A percentile compares a stretch with the other conserved stretches of the same genome.
These are phyloP conservation scores for Chlorella sp. DNA, from an alignment of 139 green algal genomes.

Conservation along the genomic window DNA sequence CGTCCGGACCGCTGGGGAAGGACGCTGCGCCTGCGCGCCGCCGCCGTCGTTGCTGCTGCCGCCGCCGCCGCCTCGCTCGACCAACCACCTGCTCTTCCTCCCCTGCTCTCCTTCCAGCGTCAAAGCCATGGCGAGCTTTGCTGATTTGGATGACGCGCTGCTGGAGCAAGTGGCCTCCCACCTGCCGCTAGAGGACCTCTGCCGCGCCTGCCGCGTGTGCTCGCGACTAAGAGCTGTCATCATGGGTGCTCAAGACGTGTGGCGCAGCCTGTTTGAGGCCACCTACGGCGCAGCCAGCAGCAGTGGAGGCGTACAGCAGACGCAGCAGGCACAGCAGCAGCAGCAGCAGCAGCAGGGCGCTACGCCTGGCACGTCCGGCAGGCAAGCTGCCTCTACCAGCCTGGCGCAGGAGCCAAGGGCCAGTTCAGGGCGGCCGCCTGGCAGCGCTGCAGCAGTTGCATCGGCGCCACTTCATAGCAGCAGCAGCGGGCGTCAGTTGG, in stretches of 20 bases:
- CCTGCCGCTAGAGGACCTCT: conserved; percentile 14
- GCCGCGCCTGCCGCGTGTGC: not conserved
- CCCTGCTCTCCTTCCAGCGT: too few relatives aligned
- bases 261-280: not conserved
- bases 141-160: not conserved
- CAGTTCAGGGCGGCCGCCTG: not conserved
- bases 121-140: not conserved
- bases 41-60: too few relatives aligned
- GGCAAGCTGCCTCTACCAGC: not conserved
- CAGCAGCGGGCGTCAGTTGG: not conserved
- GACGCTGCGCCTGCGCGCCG: too few relatives aligned
- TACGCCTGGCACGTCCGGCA: not conserved
- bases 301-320: not conserved
- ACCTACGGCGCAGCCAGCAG: not conserved
- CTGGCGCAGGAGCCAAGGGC: not conserved
- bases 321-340: not conserved
- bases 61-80: too few relatives aligned
- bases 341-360: not conserved
- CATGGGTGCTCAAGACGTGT: not conserved
- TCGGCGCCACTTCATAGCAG: not conserved
- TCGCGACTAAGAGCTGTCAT: not conserved
- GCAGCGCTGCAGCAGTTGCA: not conserved
- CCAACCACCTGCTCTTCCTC: too few relatives aligned
- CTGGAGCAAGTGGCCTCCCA: not conserved
- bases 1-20: too few relatives aligned